These are phyloP conservation scores for Trametes polyzona DNA, from an alignment of 1,284 basidiomycete genomes.

Conservation along the genomic window DNA sequence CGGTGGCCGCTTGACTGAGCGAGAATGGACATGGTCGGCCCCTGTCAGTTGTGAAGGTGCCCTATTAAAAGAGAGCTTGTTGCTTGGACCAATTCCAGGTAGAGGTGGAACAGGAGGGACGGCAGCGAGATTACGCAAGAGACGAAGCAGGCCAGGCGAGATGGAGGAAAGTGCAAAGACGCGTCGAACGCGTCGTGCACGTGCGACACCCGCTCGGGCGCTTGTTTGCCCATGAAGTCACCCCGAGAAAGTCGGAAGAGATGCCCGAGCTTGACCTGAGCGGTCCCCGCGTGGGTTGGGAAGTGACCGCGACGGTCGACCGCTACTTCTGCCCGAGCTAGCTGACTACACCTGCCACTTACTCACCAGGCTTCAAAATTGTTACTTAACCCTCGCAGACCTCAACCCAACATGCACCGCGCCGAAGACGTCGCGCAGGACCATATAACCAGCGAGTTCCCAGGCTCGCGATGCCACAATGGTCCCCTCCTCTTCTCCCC, in stretches of 20 bases:
- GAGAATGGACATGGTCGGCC: conserved; percentile 12
- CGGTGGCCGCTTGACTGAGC: conserved; percentile 18
- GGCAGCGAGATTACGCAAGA: neutral
- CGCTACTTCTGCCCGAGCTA: neutral
- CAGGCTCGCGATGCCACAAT: no score
- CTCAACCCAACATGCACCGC: no score
- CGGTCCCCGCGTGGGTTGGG: conserved; percentile 4
- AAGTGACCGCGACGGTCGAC: neutral
- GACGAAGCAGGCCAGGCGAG: neutral
- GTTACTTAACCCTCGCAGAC: no score
- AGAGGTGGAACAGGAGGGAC: neutral
- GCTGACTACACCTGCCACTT: neutral
- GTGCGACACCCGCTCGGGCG: conserved; percentile 14
- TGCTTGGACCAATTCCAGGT: no score
- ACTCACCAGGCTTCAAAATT: neutral
- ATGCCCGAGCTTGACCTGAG: neutral
- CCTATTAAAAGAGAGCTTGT: no score
- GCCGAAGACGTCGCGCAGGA: no score
- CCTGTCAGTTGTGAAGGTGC: no score
- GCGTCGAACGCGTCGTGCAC: conserved; percentile 25
- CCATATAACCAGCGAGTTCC: no score
- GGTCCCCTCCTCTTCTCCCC: no score
- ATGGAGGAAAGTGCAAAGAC: conserved; percentile 8
- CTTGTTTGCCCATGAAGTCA: neutral
- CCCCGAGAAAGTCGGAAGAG: no score